phyloP scores from a whole-genome alignment of 192 early-diverging fungal species.

The Funneliformis mosseae region DNA sequence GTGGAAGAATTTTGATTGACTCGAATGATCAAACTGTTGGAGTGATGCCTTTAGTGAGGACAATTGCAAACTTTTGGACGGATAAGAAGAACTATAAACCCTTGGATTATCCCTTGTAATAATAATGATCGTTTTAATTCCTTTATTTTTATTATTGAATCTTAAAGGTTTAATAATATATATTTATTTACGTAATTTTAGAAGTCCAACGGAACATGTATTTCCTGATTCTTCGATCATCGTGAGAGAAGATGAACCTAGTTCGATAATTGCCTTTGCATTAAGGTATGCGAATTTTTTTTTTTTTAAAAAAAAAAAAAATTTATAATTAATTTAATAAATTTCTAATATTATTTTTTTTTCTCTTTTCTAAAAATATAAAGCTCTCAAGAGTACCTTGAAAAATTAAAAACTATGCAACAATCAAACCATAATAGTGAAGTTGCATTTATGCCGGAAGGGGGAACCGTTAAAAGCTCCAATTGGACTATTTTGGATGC shows the following conservation, averaged over 20 bases:
- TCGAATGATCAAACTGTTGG: background rate
- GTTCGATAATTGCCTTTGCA: slow-evolving; percentile 91
- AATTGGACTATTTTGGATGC: slow-evolving; percentile 18
- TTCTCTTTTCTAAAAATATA: background rate
- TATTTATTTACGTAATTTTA: slow-evolving; percentile 26
- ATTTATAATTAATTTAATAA: background rate
- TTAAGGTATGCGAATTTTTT: slow-evolving; percentile 53
- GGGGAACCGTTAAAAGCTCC: slow-evolving; percentile 28
- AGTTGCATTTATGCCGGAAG: slow-evolving; percentile 36
- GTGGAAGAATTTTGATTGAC: background rate
- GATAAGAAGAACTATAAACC: slow-evolving; percentile 67
- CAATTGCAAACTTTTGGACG: slow-evolving; percentile 72
- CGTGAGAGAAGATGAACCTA: slow-evolving; percentile 89
- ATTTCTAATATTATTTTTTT: no score
- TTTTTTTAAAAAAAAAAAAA: background rate
- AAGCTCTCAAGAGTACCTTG: slow-evolving; percentile 69
- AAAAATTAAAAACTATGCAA: slow-evolving; percentile 58
- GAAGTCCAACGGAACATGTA: slow-evolving; percentile 80
- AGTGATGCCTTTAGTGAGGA: slow-evolving; percentile 71
- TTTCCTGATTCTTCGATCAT: slow-evolving; percentile 85
- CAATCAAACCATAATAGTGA: slow-evolving; percentile 41
- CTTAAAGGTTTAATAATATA: background rate
- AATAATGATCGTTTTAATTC: slow-evolving; percentile 13
- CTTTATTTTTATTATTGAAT: background rate
- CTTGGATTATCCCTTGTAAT: slow-evolving; percentile 76